These are phyloP conservation scores for Monosporascus sp. DNA, from an alignment of 2,329 filamentous ascomycete species.

Conservation along the genomic window DNA sequence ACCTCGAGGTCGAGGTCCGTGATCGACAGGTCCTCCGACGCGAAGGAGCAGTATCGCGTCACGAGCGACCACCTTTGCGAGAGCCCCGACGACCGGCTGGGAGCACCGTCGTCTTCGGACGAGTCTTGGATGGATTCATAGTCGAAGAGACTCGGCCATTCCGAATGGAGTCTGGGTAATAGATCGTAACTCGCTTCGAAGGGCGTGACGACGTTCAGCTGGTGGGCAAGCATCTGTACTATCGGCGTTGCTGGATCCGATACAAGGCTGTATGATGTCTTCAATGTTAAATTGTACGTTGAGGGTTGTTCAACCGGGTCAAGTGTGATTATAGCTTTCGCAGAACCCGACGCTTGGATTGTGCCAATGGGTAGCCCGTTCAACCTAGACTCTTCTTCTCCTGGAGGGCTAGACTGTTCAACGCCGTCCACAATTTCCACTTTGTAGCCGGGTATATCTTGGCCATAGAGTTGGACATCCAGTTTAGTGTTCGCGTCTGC, in stretches of 20 bases:
- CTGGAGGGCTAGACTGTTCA: conserved; percentile 26
- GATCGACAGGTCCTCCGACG: conserved; percentile 63
- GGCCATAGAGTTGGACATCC: conserved; percentile 62
- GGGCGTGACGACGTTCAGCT: conserved; percentile 69
- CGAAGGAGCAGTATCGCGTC: conserved; percentile 72
- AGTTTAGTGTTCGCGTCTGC: conserved; percentile 68
- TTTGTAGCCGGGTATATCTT: conserved; percentile 42
- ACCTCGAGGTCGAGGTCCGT: conserved; percentile 57
- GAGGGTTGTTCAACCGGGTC: conserved; percentile 45
- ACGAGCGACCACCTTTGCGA: conserved; percentile 76
- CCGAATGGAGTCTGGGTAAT: conserved; percentile 68
- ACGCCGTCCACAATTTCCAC: conserved; percentile 33
- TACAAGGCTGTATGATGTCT: conserved; percentile 70
- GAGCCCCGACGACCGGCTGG: conserved; percentile 50
- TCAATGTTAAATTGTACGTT: conserved; percentile 65
- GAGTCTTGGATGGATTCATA: conserved; percentile 42
- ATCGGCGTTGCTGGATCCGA: conserved; percentile 79
- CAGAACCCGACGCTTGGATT: conserved; percentile 41
- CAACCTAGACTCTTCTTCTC: conserved; percentile 38
- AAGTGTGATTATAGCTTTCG: conserved; percentile 42
- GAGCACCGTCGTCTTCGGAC: conserved; percentile 26
- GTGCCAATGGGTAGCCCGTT: conserved; percentile 38
- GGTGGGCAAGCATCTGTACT: conserved; percentile 63
- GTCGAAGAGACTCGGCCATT: conserved; percentile 87
- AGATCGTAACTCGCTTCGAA: conserved; percentile 93